Conservation (phyloP, 2,329 filamentous ascomycete species). For the Beauveria bassiana region DNA sequence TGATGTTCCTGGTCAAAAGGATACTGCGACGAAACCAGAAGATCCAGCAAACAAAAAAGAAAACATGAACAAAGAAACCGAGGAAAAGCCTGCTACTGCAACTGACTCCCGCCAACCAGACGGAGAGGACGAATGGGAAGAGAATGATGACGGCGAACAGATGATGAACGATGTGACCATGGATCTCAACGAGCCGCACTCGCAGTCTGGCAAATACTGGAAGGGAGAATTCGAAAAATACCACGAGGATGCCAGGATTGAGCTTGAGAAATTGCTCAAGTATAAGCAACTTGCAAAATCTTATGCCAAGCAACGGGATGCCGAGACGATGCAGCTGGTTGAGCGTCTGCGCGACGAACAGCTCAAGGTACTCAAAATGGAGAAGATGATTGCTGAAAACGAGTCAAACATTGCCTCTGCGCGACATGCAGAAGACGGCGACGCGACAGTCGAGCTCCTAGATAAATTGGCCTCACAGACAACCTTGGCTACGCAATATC, state of each 20-base stretch:
- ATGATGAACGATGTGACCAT: conserved; percentile 56
- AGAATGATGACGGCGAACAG: conserved; percentile 37
- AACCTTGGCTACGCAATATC: conserved; percentile 49
- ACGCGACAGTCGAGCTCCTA: conserved; percentile 38
- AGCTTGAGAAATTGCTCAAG: conserved; percentile 69
- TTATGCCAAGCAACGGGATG: conserved; percentile 70
- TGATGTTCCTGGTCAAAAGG: conserved; percentile 39
- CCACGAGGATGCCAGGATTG: conserved; percentile 60
- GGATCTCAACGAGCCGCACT: conserved; percentile 66
- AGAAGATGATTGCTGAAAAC: conserved; percentile 53
- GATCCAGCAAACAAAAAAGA: conserved; percentile 26
- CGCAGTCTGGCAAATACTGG: conserved; percentile 72
- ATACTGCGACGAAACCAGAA: conserved; percentile 21
- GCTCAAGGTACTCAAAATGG: conserved; percentile 55
- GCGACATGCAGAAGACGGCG: conserved; percentile 22
- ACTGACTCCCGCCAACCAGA: background rate
- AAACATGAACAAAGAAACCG: background rate
- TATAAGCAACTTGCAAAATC: conserved; percentile 76
- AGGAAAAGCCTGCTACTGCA: background rate
- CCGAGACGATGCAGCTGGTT: conserved; percentile 57
- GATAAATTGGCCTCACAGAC: conserved; percentile 52
- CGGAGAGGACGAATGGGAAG: conserved; percentile 45
- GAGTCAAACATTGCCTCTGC: conserved; percentile 43
- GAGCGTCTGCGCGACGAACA: conserved; percentile 62
- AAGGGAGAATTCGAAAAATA: conserved; percentile 71